Evolutionary conservation across 1,139 yeast species (phyloP).

Genomic region (Saccharomyces hybrid): DNA sequence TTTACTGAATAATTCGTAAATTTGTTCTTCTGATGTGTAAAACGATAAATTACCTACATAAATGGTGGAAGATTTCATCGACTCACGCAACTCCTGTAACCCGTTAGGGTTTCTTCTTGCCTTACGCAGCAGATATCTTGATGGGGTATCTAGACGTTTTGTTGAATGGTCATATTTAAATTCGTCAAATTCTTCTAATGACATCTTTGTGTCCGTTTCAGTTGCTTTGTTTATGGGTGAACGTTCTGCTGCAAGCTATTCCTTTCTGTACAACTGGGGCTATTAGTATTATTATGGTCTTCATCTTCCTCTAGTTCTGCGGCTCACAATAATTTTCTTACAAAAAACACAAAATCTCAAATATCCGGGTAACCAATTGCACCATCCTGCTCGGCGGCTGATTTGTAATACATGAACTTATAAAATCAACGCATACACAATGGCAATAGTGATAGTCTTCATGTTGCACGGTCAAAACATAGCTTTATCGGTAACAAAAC

Average conservation of each 20-base stretch:
- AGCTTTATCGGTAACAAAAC: no score
- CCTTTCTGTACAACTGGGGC: background rate
- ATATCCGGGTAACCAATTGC: no score
- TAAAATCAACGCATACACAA: no score
- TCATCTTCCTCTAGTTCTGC: no score
- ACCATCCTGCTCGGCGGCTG: no score
- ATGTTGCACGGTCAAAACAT: no score
- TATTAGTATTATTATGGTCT: no score
- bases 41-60: constrained; percentile 84
- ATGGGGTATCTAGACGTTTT: constrained; percentile 69
- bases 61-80: constrained; percentile 62
- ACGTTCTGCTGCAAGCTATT: background rate
- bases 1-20: constrained; percentile 73
- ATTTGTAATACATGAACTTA: no score
- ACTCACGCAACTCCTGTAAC: constrained; percentile 54
- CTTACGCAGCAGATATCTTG: constrained; percentile 65
- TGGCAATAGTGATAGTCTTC: no score
- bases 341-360: no score
- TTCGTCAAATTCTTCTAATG: constrained; percentile 37
- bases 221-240: background rate
- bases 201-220: constrained; percentile 15
- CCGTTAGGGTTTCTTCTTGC: constrained; percentile 47
- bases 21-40: constrained; percentile 89
- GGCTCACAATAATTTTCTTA: no score
- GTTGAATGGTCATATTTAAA: constrained; percentile 43